Percentiles rank a stretch among this genome's conserved stretches.
Evolutionary conservation across 2,329 filamentous ascomycete genomes (phyloP).

Genomic region (Ceratocystis smalleyi): DNA sequence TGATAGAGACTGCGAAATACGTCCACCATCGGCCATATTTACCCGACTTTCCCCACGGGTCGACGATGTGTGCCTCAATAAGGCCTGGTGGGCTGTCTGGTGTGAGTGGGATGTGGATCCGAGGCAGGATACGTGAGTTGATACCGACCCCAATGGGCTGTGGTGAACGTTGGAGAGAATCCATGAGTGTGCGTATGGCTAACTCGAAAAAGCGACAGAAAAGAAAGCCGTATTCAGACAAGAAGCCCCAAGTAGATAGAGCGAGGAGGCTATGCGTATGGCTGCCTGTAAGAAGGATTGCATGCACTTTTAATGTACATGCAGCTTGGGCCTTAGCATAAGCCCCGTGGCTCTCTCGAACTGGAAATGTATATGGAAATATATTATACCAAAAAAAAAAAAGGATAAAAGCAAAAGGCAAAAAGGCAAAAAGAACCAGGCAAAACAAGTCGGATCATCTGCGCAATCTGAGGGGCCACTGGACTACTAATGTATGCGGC

Average conservation of each 20-base stretch:
- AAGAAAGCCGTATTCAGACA: background rate
- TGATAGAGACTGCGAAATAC: constrained; percentile 65
- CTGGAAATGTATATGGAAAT: background rate
- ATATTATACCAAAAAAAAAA: background rate
- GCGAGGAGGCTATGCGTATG: background rate
- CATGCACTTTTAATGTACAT: background rate
- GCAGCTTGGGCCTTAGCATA: background rate
- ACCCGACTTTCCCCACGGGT: constrained; percentile 67
- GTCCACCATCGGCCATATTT: constrained; percentile 83
- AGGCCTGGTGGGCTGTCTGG: constrained; percentile 45
- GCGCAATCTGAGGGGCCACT: background rate
- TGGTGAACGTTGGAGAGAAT: constrained; percentile 28
- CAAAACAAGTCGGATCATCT: background rate
- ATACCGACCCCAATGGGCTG: background rate
- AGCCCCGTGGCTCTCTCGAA: background rate
- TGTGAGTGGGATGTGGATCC: constrained; percentile 43
- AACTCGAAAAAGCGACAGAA: background rate
- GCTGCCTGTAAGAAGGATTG: background rate
- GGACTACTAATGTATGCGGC: background rate
- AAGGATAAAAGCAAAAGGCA: no score
- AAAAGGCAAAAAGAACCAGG: background rate
- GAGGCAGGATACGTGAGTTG: background rate
- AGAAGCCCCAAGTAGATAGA: background rate
- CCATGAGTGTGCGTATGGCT: background rate
- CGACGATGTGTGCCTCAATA: constrained; percentile 47